Evolutionary conservation across 2,329 filamentous ascomycete species (phyloP), one percentile per base, ranked within the genome.

Genomic region (Phialemonium atrogriseum): DNA sequence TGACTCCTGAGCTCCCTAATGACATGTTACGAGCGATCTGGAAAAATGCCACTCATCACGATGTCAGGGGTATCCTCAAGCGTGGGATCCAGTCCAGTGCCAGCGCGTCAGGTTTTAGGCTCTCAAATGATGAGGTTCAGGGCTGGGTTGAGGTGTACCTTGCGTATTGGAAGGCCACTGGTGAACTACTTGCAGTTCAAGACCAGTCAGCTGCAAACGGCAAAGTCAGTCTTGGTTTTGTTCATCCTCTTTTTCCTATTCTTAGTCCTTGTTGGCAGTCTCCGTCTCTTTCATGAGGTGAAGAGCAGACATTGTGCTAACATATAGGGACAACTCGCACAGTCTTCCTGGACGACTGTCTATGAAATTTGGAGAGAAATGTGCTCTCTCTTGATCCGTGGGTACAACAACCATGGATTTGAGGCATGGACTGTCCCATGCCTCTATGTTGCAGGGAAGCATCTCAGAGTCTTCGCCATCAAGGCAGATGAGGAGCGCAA

Each of bases 381-480:
- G 39, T 76, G 83, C 27, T 83, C 81, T 40, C 66, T 69, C 28
- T 65, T 96, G 23, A 79, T 88, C 36, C 76, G 86, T 43, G 87
- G 86, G 19, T 95, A 95, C 53, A 80, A 78, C 21, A 80, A 73
- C 42, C 66, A 70, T 34, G 71, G 74, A 3, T 85, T 96, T 46
- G 79, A 85, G 42, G 80, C 86, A 19, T 98, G 91, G 89, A 91
- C 87, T 0, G 77, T 98, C 31, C 88, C 91, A 4, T 88, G 84
- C 50, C 68, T 98, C 23, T 96, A 96, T 51, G 72, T 83, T 32
- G 79, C 81, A 15, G 88, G 87, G 33, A 94, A 86, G 58, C 87
- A 93, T 52, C 59, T 98, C 37, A 73, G 91, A 37, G 64, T 82
- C 25, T 93, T 94, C 58, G 91, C 91, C 28, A 91, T 95, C 54